phyloP scores from a whole-genome alignment of 441 rosid genomes.

The Erysimum cheiri region DNA sequence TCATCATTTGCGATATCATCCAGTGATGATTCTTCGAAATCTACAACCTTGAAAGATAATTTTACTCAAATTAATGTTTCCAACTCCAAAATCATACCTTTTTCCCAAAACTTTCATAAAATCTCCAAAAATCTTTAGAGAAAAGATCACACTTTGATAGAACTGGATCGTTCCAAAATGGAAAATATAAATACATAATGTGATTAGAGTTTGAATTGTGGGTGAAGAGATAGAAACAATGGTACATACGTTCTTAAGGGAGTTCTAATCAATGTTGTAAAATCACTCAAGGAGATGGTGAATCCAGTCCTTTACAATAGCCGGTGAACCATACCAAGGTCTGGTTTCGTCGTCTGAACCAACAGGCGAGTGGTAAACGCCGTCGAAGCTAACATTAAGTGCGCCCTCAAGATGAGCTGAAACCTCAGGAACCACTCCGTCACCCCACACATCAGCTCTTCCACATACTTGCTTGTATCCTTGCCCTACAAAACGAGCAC shows the following conservation, averaged over 20 bases:
- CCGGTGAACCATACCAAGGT: slow-evolving; percentile 95
- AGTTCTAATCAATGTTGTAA: slow-evolving; percentile 1
- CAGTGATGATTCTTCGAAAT: too few species aligned
- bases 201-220: slow-evolving; percentile 8
- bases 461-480: slow-evolving; percentile 98
- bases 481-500: slow-evolving; percentile 86
- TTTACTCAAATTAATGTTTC: neutral
- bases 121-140: neutral
- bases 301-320: slow-evolving; percentile 71
- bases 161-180: neutral
- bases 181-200: slow-evolving; percentile 10
- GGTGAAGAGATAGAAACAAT: neutral
- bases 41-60: neutral
- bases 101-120: neutral
- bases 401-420: slow-evolving; percentile 90
- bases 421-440: slow-evolving; percentile 91
- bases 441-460: slow-evolving; percentile 93
- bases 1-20: neutral
- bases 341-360: slow-evolving; percentile 74
- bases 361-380: slow-evolving; percentile 90
- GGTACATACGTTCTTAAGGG: slow-evolving; percentile 2
- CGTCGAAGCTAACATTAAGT: slow-evolving; percentile 73
- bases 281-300: slow-evolving; percentile 61
- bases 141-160: neutral
- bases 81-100: neutral